phyloP scores from a whole-genome alignment of 495 filamentous ascomycete species.

The Rhypophila decipiens region DNA sequence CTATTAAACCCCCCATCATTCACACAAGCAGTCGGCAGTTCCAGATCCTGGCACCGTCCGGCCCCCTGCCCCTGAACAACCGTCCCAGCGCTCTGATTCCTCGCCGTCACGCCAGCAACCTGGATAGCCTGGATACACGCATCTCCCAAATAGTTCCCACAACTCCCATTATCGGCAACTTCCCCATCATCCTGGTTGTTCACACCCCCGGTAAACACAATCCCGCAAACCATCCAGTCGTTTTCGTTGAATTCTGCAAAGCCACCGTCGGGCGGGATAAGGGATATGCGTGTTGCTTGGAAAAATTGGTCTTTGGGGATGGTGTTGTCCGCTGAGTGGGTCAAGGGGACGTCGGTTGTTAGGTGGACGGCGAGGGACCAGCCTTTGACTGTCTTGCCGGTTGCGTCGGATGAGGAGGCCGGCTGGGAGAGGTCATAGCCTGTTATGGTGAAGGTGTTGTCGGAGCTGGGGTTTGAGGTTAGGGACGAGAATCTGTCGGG shows the following conservation, averaged over 20 bases:
- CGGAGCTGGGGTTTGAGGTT: not conserved
- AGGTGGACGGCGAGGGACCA: slow-evolving; percentile 10
- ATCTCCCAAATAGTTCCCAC: slow-evolving; percentile 1
- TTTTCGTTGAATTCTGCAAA: not conserved
- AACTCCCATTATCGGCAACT: slow-evolving; percentile 1
- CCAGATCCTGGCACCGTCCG: slow-evolving; percentile 7
- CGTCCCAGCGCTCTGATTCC: too few species aligned
- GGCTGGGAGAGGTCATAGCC: slow-evolving; percentile 16
- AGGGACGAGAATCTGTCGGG: slow-evolving; percentile 1
- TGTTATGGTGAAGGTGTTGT: slow-evolving; percentile 4
- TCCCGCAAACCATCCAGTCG: slow-evolving; percentile 13
- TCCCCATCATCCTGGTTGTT: not conserved
- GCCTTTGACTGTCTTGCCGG: not conserved
- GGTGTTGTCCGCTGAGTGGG: not conserved
- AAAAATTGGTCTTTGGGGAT: slow-evolving; percentile 1
- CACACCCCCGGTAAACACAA: slow-evolving; percentile 14
- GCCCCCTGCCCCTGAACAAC: not conserved
- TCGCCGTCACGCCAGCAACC: slow-evolving; percentile 8
- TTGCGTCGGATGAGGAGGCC: slow-evolving; percentile 4
- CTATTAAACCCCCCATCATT: slow-evolving; percentile 1
- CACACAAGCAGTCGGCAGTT: slow-evolving; percentile 8
- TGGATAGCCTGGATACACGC: slow-evolving; percentile 14
- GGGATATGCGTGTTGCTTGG: slow-evolving; percentile 4
- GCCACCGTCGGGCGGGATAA: slow-evolving; percentile 6
- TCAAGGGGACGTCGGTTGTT: slow-evolving; percentile 9